Evolutionary conservation across 2,329 filamentous ascomycete species (phyloP).

Genomic region (Sporothrix sp.): DNA sequence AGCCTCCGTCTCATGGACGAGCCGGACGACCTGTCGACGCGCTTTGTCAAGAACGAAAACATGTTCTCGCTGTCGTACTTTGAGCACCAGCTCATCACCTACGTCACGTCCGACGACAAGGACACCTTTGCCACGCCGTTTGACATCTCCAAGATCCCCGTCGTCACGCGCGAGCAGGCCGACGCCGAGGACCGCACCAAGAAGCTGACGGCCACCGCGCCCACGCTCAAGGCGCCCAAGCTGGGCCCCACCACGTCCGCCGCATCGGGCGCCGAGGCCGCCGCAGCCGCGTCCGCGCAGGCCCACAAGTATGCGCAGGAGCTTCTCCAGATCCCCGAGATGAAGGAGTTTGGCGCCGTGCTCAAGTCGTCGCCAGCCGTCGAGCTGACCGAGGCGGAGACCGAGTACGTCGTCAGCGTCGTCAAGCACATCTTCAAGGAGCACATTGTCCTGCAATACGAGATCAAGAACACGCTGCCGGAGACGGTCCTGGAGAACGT

Average conservation of each 20-base stretch:
- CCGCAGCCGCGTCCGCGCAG: constrained; percentile 65
- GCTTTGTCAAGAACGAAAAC: constrained; percentile 92
- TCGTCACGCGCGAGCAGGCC: constrained; percentile 91
- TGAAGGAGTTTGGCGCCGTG: constrained; percentile 78
- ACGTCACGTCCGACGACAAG: constrained; percentile 87
- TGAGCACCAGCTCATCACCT: constrained; percentile 95
- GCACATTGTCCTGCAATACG: constrained; percentile 89
- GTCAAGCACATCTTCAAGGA: constrained; percentile 98
- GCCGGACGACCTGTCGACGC: constrained; percentile 73
- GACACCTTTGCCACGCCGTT: constrained; percentile 77
- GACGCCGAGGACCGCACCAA: constrained; percentile 93
- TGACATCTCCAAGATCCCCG: constrained; percentile 80
- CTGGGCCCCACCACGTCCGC: constrained; percentile 65
- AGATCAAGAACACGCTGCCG: constrained; percentile 93
- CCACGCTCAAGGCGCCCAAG: constrained; percentile 88
- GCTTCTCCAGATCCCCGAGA: constrained; percentile 78
- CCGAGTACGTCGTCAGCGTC: constrained; percentile 87
- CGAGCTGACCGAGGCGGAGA: constrained; percentile 93
- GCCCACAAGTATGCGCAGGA: constrained; percentile 86
- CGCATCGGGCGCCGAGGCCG: constrained; percentile 56
- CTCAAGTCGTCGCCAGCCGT: constrained; percentile 83
- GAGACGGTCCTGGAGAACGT: constrained; percentile 87
- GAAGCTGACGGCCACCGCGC: constrained; percentile 88
- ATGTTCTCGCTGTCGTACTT: constrained; percentile 94
- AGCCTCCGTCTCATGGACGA: constrained; percentile 89